These are phyloP conservation scores for Smittium culicis DNA, from an alignment of 371 early-diverging fungal genomes.

Conservation along the genomic window DNA sequence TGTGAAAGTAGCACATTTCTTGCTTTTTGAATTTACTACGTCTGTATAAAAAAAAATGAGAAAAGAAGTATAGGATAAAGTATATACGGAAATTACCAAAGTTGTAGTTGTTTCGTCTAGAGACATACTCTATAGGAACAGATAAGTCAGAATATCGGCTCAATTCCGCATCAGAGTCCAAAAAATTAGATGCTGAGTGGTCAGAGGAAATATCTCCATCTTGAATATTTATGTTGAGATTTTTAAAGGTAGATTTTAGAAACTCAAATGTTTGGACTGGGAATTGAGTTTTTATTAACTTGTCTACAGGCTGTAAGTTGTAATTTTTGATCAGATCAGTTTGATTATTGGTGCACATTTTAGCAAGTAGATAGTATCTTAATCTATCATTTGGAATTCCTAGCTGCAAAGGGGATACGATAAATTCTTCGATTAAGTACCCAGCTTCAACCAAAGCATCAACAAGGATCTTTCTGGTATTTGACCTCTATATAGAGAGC, in stretches of 20 bases:
- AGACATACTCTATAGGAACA: not conserved
- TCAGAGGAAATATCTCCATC: not conserved
- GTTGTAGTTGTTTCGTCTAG: not conserved
- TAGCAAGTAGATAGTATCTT: conserved; percentile 50
- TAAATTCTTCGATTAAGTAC: conserved; percentile 48
- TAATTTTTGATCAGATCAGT: not conserved
- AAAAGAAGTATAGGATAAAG: not conserved
- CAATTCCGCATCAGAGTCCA: not conserved
- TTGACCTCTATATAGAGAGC: conserved; percentile 35
- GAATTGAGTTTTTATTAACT: not conserved
- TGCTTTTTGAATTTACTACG: conserved; percentile 38
- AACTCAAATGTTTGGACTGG: not conserved
- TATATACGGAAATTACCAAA: not conserved
- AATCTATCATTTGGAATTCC: conserved; percentile 54
- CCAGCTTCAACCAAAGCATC: conserved; percentile 39
- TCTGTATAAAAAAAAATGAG: conserved; percentile 33
- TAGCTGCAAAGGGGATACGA: conserved; percentile 47
- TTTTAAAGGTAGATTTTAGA: not conserved
- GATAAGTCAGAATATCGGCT: not conserved
- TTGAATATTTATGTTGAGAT: not conserved
- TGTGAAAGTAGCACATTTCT: conserved; percentile 51
- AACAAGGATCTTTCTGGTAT: conserved; percentile 42
- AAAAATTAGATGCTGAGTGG: not conserved
- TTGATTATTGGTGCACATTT: not conserved
- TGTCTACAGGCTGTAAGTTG: not conserved